Percentiles rank a stretch among this genome's conserved stretches.
phyloP scores from a whole-genome alignment of 2,329 filamentous ascomycete genomes.

The Talaromyces islandicus region DNA sequence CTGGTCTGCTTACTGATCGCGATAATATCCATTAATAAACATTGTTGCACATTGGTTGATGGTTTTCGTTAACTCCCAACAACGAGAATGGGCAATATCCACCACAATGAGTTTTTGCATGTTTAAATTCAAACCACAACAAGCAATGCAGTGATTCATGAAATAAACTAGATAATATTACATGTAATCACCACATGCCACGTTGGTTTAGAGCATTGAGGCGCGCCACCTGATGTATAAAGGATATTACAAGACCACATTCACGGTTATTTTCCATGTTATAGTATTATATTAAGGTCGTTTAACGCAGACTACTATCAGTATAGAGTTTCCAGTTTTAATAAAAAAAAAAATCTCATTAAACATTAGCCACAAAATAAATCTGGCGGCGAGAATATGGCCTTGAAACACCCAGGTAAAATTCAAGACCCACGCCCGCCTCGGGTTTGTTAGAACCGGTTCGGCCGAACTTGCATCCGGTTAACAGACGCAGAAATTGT shows the following conservation, averaged over 20 bases:
- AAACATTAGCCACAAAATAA: background rate
- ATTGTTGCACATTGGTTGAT: no score
- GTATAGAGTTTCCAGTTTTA: background rate
- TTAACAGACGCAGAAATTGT: background rate
- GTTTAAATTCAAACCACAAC: no score
- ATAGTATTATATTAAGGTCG: background rate
- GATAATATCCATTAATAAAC: background rate
- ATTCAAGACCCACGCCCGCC: background rate
- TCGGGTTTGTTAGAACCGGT: background rate
- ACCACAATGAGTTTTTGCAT: no score
- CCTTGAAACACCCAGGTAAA: background rate
- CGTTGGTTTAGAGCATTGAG: background rate
- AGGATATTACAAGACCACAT: background rate
- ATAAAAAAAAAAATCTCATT: background rate
- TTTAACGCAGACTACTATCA: background rate
- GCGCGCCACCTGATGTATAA: background rate
- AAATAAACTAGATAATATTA: no score
- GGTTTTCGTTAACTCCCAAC: no score
- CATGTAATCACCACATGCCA: background rate
- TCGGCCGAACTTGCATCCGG: background rate
- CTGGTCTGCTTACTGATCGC: background rate
- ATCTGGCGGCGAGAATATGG: no score
- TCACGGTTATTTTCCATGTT: background rate
- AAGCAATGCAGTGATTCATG: no score
- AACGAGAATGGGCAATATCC: no score